phyloP scores from a whole-genome alignment of 1,139 yeast genomes.

The Wickerhamiella pararugosa region DNA sequence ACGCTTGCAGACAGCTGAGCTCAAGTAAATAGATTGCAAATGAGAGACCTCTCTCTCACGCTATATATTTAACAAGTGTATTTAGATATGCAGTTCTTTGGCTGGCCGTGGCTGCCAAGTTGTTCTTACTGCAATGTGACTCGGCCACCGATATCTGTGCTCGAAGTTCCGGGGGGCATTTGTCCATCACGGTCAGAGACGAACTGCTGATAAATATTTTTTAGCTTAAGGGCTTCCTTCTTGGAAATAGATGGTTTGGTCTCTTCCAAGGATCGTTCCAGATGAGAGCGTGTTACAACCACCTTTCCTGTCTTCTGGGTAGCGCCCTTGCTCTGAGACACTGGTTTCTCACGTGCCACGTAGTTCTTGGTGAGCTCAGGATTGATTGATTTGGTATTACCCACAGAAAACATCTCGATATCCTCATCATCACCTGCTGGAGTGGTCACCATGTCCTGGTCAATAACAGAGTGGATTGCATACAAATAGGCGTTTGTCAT shows the following conservation, averaged over 20 bases:
- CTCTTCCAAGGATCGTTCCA: slow-evolving; percentile 50
- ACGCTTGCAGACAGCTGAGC: too few species aligned
- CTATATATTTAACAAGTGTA: too few species aligned
- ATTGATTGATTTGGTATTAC: slow-evolving; percentile 6
- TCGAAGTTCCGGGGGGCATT: slow-evolving; percentile 75
- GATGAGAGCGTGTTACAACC: slow-evolving; percentile 37
- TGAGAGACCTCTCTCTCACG: too few species aligned
- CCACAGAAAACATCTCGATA: slow-evolving; percentile 28
- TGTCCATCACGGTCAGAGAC: slow-evolving; percentile 71
- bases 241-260: slow-evolving; percentile 80
- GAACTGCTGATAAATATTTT: slow-evolving; percentile 54
- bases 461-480: slow-evolving; percentile 71
- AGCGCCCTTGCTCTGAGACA: neutral
- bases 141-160: slow-evolving; percentile 76
- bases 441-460: slow-evolving; percentile 14
- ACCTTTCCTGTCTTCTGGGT: slow-evolving; percentile 17
- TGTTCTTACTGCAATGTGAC: slow-evolving; percentile 29
- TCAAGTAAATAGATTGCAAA: too few species aligned
- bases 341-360: slow-evolving; percentile 1
- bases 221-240: slow-evolving; percentile 50
- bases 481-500: slow-evolving; percentile 83
- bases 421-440: slow-evolving; percentile 7
- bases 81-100: too few species aligned
- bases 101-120: too few species aligned
- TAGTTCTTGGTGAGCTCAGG: slow-evolving; percentile 3